These are phyloP conservation scores for Trametes polyzona DNA, from an alignment of 1,284 basidiomycete genomes.

Conservation along the genomic window DNA sequence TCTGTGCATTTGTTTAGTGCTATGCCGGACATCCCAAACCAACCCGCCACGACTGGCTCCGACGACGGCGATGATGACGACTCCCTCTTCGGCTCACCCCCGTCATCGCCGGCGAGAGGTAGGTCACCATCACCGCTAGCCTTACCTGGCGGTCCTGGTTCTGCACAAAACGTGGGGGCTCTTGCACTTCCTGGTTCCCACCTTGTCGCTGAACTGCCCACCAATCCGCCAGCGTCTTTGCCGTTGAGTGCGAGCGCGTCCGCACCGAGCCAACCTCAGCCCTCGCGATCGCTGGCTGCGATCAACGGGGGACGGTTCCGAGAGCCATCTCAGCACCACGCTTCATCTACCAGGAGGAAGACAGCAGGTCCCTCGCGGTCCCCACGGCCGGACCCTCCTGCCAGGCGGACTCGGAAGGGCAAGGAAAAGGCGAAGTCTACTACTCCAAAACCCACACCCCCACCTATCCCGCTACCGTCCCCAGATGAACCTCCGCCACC, in stretches of 20 bases:
- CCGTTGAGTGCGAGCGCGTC: slow-evolving; percentile 43
- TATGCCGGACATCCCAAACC: slow-evolving; percentile 17
- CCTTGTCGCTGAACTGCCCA: slow-evolving; percentile 79
- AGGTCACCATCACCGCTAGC: slow-evolving; percentile 67
- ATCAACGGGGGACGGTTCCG: slow-evolving; percentile 3
- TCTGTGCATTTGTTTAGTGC: slow-evolving; percentile 14
- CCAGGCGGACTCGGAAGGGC: slow-evolving; percentile 28
- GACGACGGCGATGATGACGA: slow-evolving; percentile 55
- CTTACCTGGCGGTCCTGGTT: slow-evolving; percentile 52
- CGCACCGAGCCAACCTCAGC: slow-evolving; percentile 16
- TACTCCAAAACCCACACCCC: slow-evolving; percentile 45
- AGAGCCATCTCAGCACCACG: slow-evolving; percentile 10
- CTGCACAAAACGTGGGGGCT: slow-evolving; percentile 86
- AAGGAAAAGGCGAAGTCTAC: slow-evolving; percentile 37
- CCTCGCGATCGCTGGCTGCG: neutral
- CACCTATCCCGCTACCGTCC: slow-evolving; percentile 61
- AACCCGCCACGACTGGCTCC: slow-evolving; percentile 9
- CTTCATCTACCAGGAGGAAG: slow-evolving; percentile 17
- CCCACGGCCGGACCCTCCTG: slow-evolving; percentile 8
- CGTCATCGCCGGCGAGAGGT: slow-evolving; percentile 71
- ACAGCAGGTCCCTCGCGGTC: slow-evolving; percentile 16
- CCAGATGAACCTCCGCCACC: slow-evolving; percentile 62
- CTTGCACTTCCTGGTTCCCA: slow-evolving; percentile 95
- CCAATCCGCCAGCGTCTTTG: slow-evolving; percentile 69
- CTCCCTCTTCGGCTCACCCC: slow-evolving; percentile 81